These are phyloP conservation scores for Babesia ovata DNA, from an alignment of 169 alveolate genomes.

Conservation along the genomic window DNA sequence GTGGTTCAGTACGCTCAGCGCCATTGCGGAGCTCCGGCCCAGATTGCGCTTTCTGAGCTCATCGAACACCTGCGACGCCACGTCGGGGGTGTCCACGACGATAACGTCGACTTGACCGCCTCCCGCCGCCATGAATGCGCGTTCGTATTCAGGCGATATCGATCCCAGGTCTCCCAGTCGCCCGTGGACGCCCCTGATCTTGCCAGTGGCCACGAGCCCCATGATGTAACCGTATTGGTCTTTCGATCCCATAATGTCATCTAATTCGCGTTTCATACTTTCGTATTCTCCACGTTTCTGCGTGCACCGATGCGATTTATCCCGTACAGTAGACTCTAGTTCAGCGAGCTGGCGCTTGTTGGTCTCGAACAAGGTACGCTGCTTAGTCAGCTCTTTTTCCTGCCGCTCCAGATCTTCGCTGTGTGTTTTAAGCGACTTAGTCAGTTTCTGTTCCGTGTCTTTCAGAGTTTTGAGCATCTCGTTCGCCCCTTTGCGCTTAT, in stretches of 20 bases:
- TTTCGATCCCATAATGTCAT: constrained; percentile 47
- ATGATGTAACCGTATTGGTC: constrained; percentile 63
- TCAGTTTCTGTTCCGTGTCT: constrained; percentile 23
- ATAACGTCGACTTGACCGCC: constrained; percentile 84
- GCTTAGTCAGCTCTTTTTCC: constrained; percentile 22
- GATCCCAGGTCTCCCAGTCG: constrained; percentile 91
- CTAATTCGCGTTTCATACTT: constrained; percentile 54
- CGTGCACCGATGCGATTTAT: constrained; percentile 18
- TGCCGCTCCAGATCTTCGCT: constrained; percentile 32
- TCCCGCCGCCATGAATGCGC: constrained; percentile 88
- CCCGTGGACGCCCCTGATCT: constrained; percentile 85
- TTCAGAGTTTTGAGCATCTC: constrained; percentile 8
- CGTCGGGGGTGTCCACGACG: constrained; percentile 89
- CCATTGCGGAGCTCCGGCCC: constrained; percentile 88
- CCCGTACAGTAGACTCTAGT: constrained; percentile 35
- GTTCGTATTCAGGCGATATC: constrained; percentile 85
- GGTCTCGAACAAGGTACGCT: constrained; percentile 13
- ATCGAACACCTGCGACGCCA: constrained; percentile 86
- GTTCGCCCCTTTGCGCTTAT: constrained; percentile 32
- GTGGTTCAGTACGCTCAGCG: constrained; percentile 73
- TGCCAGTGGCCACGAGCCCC: constrained; percentile 59
- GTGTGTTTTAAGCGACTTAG: constrained; percentile 49
- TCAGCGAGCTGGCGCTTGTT: constrained; percentile 19
- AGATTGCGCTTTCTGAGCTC: constrained; percentile 84
- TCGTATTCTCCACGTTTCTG: constrained; percentile 65